phyloP scores from a whole-genome alignment of 805 yeast genomes.

The Sporopachydermia quercuum region DNA sequence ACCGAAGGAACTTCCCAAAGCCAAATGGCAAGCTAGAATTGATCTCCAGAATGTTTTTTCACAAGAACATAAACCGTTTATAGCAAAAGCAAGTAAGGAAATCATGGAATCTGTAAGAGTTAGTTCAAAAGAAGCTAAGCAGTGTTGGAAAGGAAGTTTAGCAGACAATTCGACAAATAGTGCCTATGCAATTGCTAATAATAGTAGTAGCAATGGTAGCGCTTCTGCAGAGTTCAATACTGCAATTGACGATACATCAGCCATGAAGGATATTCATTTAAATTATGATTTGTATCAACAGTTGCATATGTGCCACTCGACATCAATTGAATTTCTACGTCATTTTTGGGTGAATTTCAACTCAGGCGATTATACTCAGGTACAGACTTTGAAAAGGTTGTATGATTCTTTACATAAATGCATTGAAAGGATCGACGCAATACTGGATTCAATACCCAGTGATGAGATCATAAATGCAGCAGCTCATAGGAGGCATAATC shows the following conservation, averaged over 20 bases:
- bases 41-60: slow-evolving; percentile 17
- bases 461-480: slow-evolving; percentile 8
- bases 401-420: slow-evolving; percentile 35
- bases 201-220: too few species aligned
- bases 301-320: slow-evolving; percentile 47
- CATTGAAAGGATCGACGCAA: slow-evolving; percentile 26
- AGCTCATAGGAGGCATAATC: neutral
- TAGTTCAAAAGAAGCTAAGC: slow-evolving; percentile 40
- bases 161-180: neutral
- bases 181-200: too few species aligned
- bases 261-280: slow-evolving; percentile 8
- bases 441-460: slow-evolving; percentile 11
- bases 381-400: slow-evolving; percentile 27
- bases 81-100: slow-evolving; percentile 28
- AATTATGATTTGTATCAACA: slow-evolving; percentile 29
- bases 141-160: slow-evolving; percentile 23
- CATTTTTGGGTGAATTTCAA: slow-evolving; percentile 62
- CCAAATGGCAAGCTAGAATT: too few species aligned
- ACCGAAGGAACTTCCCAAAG: too few species aligned
- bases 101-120: slow-evolving; percentile 33
- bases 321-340: slow-evolving; percentile 58
- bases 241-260: neutral
- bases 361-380: slow-evolving; percentile 31
- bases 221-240: neutral
- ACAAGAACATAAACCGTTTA: slow-evolving; percentile 17